phyloP scores from a whole-genome alignment of 331 rosid genomes.

The Stylosanthes scabra region DNA sequence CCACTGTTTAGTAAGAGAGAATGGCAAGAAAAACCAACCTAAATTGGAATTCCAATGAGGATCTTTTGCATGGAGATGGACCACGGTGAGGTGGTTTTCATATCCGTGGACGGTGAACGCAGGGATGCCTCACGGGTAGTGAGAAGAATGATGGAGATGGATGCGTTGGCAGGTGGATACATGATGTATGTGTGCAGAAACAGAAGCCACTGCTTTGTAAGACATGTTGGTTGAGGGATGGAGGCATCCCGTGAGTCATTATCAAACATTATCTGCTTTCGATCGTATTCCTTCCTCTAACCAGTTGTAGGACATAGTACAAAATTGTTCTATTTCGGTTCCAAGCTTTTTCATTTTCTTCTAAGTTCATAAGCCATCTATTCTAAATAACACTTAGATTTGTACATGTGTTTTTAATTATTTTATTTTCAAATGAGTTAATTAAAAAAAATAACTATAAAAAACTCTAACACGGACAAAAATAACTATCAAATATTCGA shows the following conservation, averaged over 20 bases:
- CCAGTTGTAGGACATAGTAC: no score
- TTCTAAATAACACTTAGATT: no score
- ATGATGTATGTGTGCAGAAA: constrained; percentile 27
- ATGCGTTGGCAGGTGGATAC: constrained; percentile 27
- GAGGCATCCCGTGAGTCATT: constrained; percentile 56
- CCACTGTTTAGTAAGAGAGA: constrained; percentile 42
- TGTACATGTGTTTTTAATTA: no score
- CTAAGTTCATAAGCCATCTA: no score
- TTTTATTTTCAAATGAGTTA: no score
- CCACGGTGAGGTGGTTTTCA: background rate
- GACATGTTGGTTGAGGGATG: constrained; percentile 16
- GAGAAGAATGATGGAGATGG: constrained; percentile 33
- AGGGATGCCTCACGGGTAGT: constrained; percentile 39
- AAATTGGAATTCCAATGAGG: background rate
- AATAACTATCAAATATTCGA: no score
- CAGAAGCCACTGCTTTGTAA: constrained; percentile 50
- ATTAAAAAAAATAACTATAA: no score
- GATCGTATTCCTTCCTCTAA: background rate
- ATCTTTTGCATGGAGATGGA: background rate
- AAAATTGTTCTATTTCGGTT: no score
- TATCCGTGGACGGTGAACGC: background rate
- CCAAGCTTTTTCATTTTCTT: no score
- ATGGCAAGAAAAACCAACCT: background rate
- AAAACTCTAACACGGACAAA: no score
- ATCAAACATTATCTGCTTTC: background rate